Conservation (phyloP, 164 flowering plant genomes). For the Kingdonia uniflora region DNA sequence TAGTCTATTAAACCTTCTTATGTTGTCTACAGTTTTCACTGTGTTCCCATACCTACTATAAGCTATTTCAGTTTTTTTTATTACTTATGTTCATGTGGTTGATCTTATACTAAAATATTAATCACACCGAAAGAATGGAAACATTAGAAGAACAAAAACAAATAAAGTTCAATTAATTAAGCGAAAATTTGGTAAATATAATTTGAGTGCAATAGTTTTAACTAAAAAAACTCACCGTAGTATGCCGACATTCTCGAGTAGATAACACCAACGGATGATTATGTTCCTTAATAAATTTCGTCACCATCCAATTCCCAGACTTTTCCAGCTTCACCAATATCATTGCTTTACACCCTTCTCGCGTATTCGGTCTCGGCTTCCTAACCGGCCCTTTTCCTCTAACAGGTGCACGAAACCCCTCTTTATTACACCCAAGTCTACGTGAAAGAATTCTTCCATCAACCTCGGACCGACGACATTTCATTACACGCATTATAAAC, state of each 20-base stretch:
- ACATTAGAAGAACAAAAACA: neutral
- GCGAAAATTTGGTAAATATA: neutral
- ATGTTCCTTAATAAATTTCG: constrained; percentile 53
- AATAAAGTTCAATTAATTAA: neutral
- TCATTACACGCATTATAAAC: constrained; percentile 33
- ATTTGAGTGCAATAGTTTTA: neutral
- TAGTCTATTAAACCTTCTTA: too few relatives aligned
- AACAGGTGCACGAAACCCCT: constrained; percentile 10
- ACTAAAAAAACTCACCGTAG: constrained; percentile 28
- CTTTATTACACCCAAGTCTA: constrained; percentile 33
- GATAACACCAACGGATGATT: constrained; percentile 50
- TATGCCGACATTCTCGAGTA: constrained; percentile 28
- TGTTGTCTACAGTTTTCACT: too few relatives aligned
- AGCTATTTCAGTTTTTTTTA: too few relatives aligned
- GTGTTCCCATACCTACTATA: too few relatives aligned
- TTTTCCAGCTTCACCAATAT: constrained; percentile 37
- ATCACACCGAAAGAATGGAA: neutral
- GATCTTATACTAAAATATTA: too few relatives aligned
- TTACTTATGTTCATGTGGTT: too few relatives aligned
- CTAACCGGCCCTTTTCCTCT: constrained; percentile 15
- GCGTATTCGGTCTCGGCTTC: constrained; percentile 16
- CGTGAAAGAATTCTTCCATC: constrained; percentile 44
- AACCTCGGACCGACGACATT: constrained; percentile 38
- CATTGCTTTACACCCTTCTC: constrained; percentile 29
- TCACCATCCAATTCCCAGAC: constrained; percentile 48